phyloP scores from a whole-genome alignment of 371 early-diverging fungal species.

The Mortierella sp. region DNA sequence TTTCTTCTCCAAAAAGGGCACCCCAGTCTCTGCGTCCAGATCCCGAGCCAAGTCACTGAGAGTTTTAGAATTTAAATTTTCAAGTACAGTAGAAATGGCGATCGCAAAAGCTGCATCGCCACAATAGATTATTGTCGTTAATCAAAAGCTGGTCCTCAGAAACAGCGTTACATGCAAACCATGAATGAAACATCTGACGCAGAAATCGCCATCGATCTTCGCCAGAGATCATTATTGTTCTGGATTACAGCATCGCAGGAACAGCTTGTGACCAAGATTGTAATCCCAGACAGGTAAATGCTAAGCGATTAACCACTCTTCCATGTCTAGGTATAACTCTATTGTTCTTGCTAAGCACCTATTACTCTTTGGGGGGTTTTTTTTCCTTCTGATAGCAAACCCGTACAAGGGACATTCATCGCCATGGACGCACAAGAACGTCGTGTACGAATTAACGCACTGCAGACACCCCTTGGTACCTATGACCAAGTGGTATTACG shows the following conservation, averaged over 20 bases:
- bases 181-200: conserved; percentile 12
- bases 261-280: conserved; percentile 36
- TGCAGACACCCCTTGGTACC: conserved; percentile 62
- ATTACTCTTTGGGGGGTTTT: too few relatives aligned
- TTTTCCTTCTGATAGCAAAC: too few relatives aligned
- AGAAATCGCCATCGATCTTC: conserved; percentile 43
- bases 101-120: too few relatives aligned
- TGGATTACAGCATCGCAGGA: conserved; percentile 56
- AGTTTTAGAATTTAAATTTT: not conserved
- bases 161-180: too few relatives aligned
- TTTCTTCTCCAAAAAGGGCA: conserved; percentile 5
- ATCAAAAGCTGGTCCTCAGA: too few relatives aligned
- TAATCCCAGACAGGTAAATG: conserved; percentile 49
- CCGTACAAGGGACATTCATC: conserved; percentile 55
- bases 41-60: too few relatives aligned
- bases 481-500: conserved; percentile 63
- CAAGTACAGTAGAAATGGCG: too few relatives aligned
- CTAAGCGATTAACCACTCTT: too few relatives aligned
- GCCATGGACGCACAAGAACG: conserved; percentile 63
- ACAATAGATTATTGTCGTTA: too few relatives aligned
- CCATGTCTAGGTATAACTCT: too few relatives aligned
- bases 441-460: conserved; percentile 59
- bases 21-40: conserved; percentile 11
- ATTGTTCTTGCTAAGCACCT: too few relatives aligned
- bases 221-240: conserved; percentile 58